Evolutionary conservation across 768 basidiomycete species (phyloP).

Genomic region (Royoungia palumana): DNA sequence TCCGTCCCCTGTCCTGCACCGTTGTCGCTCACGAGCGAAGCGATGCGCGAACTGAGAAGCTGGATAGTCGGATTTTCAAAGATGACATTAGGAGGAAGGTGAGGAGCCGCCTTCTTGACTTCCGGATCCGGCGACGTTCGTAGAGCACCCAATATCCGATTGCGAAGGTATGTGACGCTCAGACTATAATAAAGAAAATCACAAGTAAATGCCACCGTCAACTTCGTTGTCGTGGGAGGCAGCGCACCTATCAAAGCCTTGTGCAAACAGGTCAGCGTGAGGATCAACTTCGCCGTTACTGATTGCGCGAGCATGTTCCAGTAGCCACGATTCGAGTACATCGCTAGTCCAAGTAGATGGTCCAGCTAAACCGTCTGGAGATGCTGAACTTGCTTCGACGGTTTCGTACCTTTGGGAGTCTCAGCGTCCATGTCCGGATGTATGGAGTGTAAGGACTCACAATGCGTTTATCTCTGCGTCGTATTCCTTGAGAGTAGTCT

Average conservation of each 20-base stretch:
- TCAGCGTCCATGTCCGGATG: neutral
- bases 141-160: conserved; percentile 14
- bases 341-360: conserved; percentile 4
- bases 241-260: conserved; percentile 34
- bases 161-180: conserved; percentile 25
- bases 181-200: conserved; percentile 10
- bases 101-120: conserved; percentile 16
- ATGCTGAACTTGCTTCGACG: neutral
- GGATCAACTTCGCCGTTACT: conserved; percentile 3
- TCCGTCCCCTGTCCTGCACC: neutral
- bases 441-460: conserved; percentile 6
- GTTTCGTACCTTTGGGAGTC: conserved; percentile 4
- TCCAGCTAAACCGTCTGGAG: neutral
- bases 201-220: neutral
- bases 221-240: neutral
- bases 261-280: conserved; percentile 20
- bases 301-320: conserved; percentile 5
- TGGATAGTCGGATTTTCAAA: conserved; percentile 38
- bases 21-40: conserved; percentile 3
- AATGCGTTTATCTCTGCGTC: conserved; percentile 22
- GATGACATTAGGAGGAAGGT: conserved; percentile 31
- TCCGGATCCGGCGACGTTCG: conserved; percentile 25
- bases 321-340: conserved; percentile 11
- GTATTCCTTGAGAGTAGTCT: conserved; percentile 21
- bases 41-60: neutral